Evolutionary conservation across 1,139 yeast genomes (phyloP), one percentile per base, ranked within the genome.

Genomic region (Spencermartinsiella ligniputridi): DNA sequence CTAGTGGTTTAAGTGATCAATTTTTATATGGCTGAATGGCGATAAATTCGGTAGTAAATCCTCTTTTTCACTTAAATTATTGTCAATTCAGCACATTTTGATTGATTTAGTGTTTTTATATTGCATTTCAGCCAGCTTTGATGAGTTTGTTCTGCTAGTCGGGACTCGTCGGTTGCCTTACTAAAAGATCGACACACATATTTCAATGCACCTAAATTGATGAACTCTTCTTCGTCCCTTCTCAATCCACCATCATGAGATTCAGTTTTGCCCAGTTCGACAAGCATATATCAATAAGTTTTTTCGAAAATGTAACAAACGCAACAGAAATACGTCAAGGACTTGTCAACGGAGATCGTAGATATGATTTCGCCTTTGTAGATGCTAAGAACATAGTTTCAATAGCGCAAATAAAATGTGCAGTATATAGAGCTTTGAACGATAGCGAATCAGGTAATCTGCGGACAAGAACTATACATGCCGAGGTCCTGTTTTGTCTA

Each of bases 401-500:
- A 0, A 39, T 64, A 3, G 81, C 76, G 46, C 83, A 78, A 47
- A 43, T 79, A 5, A 58, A 67, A 36, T 66, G 77, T 21, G 78
- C 81, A 1, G 54, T 73, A 1, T 75, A 76, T 53, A 67, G 79
- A 46, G 73, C 78, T 3, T 53, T 79, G 5, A 53, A 70, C 18
- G 83, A 78, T 51, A 49, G 57, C 6, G 57, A 60, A 0, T 64
- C 66, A 29, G 72, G 69, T 20, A 42, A 65, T 57, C 59, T 71
- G 57, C 66, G 79, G 48, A 73, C 83, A 1, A 72, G 67, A 52
- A 68, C 71, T 2, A 45, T 78, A 3, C 79, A 78, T 48, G 74
- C 82, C 1, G 83, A 79, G 52, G 58, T 75, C 16, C 68, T 79
- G 11, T 70, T 76, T 50, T 69, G 77, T 37, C 60, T 79, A 43